Conservation (phyloP, 2,329 filamentous ascomycete genomes). For the Sodiomyces alkalinus region DNA sequence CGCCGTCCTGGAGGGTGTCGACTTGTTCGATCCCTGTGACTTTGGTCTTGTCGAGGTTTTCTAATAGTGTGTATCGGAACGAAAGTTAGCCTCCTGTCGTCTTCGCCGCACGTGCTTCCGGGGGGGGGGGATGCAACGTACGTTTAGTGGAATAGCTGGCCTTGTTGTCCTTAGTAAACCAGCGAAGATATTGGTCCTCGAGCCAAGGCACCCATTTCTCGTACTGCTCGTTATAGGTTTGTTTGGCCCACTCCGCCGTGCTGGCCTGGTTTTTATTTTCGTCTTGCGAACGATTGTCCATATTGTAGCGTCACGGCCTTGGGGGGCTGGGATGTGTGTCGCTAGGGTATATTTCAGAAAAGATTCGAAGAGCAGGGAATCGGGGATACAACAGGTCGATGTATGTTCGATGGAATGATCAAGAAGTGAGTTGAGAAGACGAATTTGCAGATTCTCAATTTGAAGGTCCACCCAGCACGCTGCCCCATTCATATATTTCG, state of each 20-base stretch:
- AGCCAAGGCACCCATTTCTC: slow-evolving; percentile 65
- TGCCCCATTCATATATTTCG: too few species aligned
- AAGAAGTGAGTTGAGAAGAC: background rate
- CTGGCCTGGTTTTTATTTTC: background rate
- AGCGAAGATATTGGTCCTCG: slow-evolving; percentile 56
- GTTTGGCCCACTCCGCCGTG: slow-evolving; percentile 38
- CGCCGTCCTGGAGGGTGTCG: slow-evolving; percentile 52
- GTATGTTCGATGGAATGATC: background rate
- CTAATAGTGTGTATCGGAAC: slow-evolving; percentile 19
- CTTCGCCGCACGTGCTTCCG: too few species aligned
- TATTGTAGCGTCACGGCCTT: too few species aligned
- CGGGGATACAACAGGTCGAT: background rate
- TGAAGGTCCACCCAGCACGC: too few species aligned
- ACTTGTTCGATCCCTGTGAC: slow-evolving; percentile 52
- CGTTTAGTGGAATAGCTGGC: slow-evolving; percentile 55
- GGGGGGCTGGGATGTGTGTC: background rate
- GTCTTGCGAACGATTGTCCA: background rate
- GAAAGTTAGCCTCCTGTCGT: too few species aligned
- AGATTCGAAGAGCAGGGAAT: too few species aligned
- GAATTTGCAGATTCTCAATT: background rate
- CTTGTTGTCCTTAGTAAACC: slow-evolving; percentile 67
- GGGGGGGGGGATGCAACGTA: slow-evolving; percentile 17
- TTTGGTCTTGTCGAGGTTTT: slow-evolving; percentile 53
- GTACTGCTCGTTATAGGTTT: slow-evolving; percentile 57
- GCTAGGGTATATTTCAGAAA: background rate